These are phyloP conservation scores for Nepenthes mirabilis DNA, from an alignment of 148 eudicot species.

Conservation along the genomic window DNA sequence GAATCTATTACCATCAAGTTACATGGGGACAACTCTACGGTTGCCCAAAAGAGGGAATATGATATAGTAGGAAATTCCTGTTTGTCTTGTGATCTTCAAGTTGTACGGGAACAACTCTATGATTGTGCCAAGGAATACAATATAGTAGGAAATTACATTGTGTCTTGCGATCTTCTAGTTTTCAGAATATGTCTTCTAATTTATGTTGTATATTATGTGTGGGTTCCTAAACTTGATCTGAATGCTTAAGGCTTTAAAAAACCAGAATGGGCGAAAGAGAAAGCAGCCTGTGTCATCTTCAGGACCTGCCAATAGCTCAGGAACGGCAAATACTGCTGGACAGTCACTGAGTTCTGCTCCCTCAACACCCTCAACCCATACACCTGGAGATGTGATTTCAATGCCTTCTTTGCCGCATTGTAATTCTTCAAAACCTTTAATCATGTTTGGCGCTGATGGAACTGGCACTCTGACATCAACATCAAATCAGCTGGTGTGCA, in stretches of 20 bases:
- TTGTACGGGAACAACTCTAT: too few species aligned
- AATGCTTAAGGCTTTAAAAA: slow-evolving; percentile 52
- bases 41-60: too few species aligned
- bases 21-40: too few species aligned
- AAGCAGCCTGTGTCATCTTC: slow-evolving; percentile 90
- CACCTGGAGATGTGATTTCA: slow-evolving; percentile 87
- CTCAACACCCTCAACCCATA: slow-evolving; percentile 92
- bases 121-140: too few species aligned
- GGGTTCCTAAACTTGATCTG: slow-evolving; percentile 19
- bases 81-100: too few species aligned
- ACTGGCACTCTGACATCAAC: slow-evolving; percentile 55
- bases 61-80: too few species aligned
- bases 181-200: neutral
- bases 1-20: too few species aligned
- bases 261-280: slow-evolving; percentile 82
- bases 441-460: slow-evolving; percentile 63
- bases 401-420: slow-evolving; percentile 59
- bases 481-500: slow-evolving; percentile 69
- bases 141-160: neutral
- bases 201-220: neutral
- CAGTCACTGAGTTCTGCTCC: slow-evolving; percentile 97
- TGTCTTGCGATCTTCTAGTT: neutral
- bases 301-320: slow-evolving; percentile 95
- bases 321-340: slow-evolving; percentile 94
- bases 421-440: slow-evolving; percentile 52